Conservation (phyloP, 2,329 filamentous ascomycete species). For the Claviceps fusiformis region DNA sequence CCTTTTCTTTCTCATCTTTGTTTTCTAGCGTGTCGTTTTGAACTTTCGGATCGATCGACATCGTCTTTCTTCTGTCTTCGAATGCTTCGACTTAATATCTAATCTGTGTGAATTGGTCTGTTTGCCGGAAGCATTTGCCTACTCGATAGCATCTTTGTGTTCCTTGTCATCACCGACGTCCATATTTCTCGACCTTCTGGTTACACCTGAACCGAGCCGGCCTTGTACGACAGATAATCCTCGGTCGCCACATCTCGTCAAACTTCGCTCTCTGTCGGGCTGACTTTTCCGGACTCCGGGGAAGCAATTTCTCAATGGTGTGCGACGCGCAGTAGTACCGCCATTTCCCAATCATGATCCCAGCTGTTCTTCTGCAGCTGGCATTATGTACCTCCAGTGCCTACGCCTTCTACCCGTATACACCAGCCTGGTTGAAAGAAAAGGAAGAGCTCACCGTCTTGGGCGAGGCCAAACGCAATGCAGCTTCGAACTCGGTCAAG, state of each 20-base stretch:
- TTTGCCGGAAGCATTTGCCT: not conserved
- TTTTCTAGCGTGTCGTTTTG: slow-evolving; percentile 4
- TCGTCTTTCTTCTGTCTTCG: not conserved
- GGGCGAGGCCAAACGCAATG: slow-evolving; percentile 13
- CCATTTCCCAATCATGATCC: slow-evolving; percentile 25
- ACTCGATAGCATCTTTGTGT: not conserved
- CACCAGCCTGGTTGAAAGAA: slow-evolving; percentile 22
- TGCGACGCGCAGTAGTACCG: slow-evolving; percentile 1
- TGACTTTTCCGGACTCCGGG: not conserved
- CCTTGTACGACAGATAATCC: not conserved
- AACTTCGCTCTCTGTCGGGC: not conserved
- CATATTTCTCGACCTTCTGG: not conserved
- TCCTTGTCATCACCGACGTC: not conserved
- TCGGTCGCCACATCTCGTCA: not conserved
- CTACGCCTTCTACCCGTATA: slow-evolving; percentile 35
- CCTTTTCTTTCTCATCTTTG: slow-evolving; percentile 4
- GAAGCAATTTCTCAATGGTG: not conserved
- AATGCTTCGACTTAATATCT: slow-evolving; percentile 8
- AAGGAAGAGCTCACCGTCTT: slow-evolving; percentile 11
- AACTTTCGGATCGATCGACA: not conserved
- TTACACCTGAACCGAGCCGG: not conserved
- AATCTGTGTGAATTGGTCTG: slow-evolving; percentile 4
- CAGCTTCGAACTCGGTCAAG: slow-evolving; percentile 6
- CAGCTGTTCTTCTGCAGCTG: slow-evolving; percentile 26
- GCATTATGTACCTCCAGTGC: slow-evolving; percentile 32